Percentiles rank a stretch among this genome's conserved stretches.
Evolutionary conservation across 257 asterid species (phyloP).

Genomic region (Linaria vulgaris): DNA sequence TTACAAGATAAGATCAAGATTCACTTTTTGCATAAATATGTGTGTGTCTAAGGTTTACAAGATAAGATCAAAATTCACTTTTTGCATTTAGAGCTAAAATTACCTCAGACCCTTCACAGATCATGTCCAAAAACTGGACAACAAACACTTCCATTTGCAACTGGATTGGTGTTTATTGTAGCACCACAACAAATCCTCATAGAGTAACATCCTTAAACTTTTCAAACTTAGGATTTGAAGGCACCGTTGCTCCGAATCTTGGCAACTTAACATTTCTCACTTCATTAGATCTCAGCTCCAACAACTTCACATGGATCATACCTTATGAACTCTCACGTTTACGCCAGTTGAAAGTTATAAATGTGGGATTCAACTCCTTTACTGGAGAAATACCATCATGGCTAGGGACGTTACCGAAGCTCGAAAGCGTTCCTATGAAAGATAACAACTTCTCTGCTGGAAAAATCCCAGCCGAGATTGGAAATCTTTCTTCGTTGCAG

Average conservation of each 20-base stretch:
- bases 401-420: constrained; percentile 35
- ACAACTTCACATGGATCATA: constrained; percentile 41
- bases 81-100: constrained; percentile 30
- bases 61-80: constrained; percentile 40
- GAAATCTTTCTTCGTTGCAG: constrained; percentile 27
- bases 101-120: constrained; percentile 31
- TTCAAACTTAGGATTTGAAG: constrained; percentile 28
- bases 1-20: constrained; percentile 35
- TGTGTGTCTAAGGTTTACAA: too few relatives aligned
- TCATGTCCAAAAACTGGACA: constrained; percentile 31
- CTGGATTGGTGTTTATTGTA: constrained; percentile 46
- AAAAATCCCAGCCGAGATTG: constrained; percentile 34
- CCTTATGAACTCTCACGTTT: constrained; percentile 43
- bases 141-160: constrained; percentile 24
- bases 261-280: constrained; percentile 44
- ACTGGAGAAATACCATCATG: constrained; percentile 41
- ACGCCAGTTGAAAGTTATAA: constrained; percentile 22
- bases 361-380: constrained; percentile 39
- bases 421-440: constrained; percentile 29
- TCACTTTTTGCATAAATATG: constrained; percentile 41
- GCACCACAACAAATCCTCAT: neutral
- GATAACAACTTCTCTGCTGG: constrained; percentile 44
- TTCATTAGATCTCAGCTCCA: constrained; percentile 31
- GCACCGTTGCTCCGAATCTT: constrained; percentile 32
- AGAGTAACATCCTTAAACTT: constrained; percentile 30